These are phyloP conservation scores for Hyaloscypha finlandica DNA, from an alignment of 495 filamentous ascomycete species.

Conservation along the genomic window DNA sequence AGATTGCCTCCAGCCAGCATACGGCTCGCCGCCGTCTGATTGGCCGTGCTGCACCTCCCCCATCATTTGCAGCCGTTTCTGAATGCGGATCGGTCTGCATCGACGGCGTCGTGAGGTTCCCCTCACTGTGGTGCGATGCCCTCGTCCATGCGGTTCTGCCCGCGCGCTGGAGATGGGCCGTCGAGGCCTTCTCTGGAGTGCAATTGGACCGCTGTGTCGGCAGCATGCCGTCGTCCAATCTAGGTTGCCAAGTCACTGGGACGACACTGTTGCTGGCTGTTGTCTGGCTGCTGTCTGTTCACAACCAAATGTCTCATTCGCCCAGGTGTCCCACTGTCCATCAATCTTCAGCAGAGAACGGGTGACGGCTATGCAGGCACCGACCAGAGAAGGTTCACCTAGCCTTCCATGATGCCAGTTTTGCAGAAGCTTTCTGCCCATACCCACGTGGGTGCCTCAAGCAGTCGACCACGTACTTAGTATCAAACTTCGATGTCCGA, in stretches of 20 bases:
- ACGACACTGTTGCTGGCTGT: background rate
- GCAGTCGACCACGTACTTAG: background rate
- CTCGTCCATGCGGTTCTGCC: slow-evolving; percentile 14
- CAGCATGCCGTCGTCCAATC: background rate
- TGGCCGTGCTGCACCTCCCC: slow-evolving; percentile 3
- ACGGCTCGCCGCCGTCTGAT: slow-evolving; percentile 4
- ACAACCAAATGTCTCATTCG: background rate
- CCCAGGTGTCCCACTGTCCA: background rate
- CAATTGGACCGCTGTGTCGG: slow-evolving; percentile 6
- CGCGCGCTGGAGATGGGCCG: slow-evolving; percentile 13
- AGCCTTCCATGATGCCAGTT: background rate
- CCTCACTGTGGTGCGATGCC: slow-evolving; percentile 3
- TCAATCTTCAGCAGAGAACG: slow-evolving; percentile 14
- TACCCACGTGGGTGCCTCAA: background rate
- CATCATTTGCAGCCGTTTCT: slow-evolving; percentile 10
- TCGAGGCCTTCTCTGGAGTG: background rate
- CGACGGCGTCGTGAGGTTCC: slow-evolving; percentile 8
- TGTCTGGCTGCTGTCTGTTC: slow-evolving; percentile 6
- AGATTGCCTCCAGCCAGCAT: slow-evolving; percentile 23
- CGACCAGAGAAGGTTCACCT: slow-evolving; percentile 14
- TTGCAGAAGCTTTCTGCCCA: background rate
- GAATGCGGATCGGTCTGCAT: slow-evolving; percentile 15
- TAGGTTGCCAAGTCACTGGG: slow-evolving; percentile 16
- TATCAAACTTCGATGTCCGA: slow-evolving; percentile 4
- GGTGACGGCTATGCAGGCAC: slow-evolving; percentile 27